phyloP scores from a whole-genome alignment of 495 filamentous ascomycete genomes.

The Podospora didyma region DNA sequence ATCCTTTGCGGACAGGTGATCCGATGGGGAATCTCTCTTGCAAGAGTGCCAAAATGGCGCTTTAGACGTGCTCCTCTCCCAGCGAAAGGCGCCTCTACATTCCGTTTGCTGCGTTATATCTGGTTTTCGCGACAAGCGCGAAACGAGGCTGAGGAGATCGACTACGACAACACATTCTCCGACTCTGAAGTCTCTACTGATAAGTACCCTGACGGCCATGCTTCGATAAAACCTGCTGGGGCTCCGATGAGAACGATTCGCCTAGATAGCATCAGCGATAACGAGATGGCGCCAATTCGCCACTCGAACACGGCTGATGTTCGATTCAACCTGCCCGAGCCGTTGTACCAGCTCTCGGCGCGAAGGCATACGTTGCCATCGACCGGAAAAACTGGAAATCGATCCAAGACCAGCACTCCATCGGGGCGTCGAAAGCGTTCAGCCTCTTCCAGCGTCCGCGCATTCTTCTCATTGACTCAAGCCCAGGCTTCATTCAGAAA shows the following conservation, averaged over 20 bases:
- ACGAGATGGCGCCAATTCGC: conserved; percentile 1
- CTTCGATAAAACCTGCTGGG: not conserved
- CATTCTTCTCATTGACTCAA: conserved; percentile 76
- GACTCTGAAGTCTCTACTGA: conserved; percentile 22
- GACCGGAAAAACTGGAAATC: conserved; percentile 20
- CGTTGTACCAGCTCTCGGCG: conserved; percentile 12
- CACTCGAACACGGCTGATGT: conserved; percentile 5
- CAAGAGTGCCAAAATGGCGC: conserved; percentile 86
- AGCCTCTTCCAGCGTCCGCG: conserved; percentile 60
- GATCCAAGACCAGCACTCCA: conserved; percentile 49
- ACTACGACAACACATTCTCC: conserved; percentile 1
- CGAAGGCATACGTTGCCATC: conserved; percentile 54
- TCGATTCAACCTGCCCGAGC: conserved; percentile 15
- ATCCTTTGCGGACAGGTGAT: conserved; percentile 70
- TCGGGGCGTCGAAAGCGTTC: conserved; percentile 64
- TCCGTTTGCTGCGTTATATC: conserved; percentile 23
- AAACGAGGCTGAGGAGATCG: conserved; percentile 17
- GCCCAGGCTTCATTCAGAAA: conserved; percentile 70
- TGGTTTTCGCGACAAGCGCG: conserved; percentile 27
- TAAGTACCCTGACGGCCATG: conserved; percentile 9
- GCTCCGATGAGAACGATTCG: not conserved
- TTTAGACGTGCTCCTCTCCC: conserved; percentile 53
- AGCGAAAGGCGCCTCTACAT: conserved; percentile 19
- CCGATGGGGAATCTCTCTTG: conserved; percentile 80
- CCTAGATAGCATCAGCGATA: conserved; percentile 12